phyloP scores from a whole-genome alignment of 2,329 filamentous ascomycete species.

The Aspergillus cejpii region DNA sequence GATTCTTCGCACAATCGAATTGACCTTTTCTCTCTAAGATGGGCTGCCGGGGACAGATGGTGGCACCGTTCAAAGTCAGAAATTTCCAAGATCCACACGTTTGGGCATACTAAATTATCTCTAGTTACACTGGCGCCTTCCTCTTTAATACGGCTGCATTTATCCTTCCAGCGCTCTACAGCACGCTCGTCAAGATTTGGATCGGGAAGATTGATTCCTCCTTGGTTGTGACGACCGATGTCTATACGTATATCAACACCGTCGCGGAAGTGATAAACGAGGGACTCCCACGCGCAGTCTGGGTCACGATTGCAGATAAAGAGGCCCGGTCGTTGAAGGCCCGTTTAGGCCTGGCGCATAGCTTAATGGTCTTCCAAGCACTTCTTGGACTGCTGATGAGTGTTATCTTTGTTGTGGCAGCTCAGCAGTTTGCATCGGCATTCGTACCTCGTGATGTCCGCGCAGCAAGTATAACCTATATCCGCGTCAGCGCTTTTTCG shows the following conservation, averaged over 20 bases:
- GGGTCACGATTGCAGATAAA: slow-evolving; percentile 62
- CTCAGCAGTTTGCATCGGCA: slow-evolving; percentile 49
- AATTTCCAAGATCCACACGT: too few relatives aligned
- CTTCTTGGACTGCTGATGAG: slow-evolving; percentile 55
- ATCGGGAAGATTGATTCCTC: slow-evolving; percentile 60
- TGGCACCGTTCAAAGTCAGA: too few relatives aligned
- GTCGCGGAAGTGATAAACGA: slow-evolving; percentile 66
- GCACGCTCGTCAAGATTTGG: slow-evolving; percentile 61
- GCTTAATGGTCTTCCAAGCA: slow-evolving; percentile 50
- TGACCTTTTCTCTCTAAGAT: too few relatives aligned
- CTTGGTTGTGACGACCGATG: slow-evolving; percentile 57
- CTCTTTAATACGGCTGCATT: slow-evolving; percentile 59
- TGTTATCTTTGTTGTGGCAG: slow-evolving; percentile 51
- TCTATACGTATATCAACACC: slow-evolving; percentile 63
- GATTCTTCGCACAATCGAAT: too few relatives aligned
- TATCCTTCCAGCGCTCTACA: slow-evolving; percentile 59
- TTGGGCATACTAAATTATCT: too few relatives aligned
- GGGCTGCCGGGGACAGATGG: too few relatives aligned
- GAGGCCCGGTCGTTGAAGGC: slow-evolving; percentile 46
- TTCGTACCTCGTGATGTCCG: slow-evolving; percentile 60
- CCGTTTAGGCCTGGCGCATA: slow-evolving; percentile 56
- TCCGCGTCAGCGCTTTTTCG: slow-evolving; percentile 58
- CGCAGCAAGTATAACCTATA: slow-evolving; percentile 54
- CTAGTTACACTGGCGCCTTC: too few relatives aligned
- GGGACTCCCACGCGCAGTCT: slow-evolving; percentile 61